These are phyloP conservation scores for Gynostemma pentaphyllum DNA, from an alignment of 306 rosid species.

Conservation along the genomic window DNA sequence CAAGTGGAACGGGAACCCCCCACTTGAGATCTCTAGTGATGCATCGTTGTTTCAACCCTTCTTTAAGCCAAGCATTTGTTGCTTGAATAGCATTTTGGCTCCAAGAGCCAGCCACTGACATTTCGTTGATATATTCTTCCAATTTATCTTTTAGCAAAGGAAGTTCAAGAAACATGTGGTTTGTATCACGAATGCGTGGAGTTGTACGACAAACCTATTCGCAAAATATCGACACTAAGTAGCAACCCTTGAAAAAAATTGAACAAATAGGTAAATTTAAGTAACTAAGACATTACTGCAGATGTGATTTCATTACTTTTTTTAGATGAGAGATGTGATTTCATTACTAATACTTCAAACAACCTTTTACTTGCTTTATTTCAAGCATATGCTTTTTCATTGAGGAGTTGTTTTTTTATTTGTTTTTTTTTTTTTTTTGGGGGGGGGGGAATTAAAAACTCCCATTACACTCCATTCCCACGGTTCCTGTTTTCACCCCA, in stretches of 20 bases:
- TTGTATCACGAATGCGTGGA: conserved; percentile 79
- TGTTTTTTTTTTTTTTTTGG: neutral
- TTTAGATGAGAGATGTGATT: neutral
- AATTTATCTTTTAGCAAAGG: conserved; percentile 62
- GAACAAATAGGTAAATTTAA: neutral
- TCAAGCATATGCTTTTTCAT: neutral
- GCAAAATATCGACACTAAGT: neutral
- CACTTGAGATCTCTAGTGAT: conserved; percentile 94
- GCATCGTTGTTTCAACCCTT: conserved; percentile 75
- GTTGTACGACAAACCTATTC: conserved; percentile 59
- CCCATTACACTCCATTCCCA: neutral
- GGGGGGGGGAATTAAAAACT: neutral
- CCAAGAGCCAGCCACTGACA: conserved; percentile 78
- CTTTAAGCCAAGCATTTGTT: conserved; percentile 81
- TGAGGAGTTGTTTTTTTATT: neutral
- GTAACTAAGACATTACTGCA: neutral
- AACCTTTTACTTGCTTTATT: neutral
- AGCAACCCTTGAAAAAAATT: neutral
- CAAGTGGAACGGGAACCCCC: conserved; percentile 99
- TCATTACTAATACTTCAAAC: neutral
- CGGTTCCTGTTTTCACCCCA: neutral
- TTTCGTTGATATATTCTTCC: conserved; percentile 56
- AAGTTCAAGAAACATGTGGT: conserved; percentile 87
- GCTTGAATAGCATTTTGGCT: conserved; percentile 92
- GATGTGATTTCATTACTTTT: neutral